phyloP scores from a whole-genome alignment of 179 eudicot genomes.

The Beta corolliflora region DNA sequence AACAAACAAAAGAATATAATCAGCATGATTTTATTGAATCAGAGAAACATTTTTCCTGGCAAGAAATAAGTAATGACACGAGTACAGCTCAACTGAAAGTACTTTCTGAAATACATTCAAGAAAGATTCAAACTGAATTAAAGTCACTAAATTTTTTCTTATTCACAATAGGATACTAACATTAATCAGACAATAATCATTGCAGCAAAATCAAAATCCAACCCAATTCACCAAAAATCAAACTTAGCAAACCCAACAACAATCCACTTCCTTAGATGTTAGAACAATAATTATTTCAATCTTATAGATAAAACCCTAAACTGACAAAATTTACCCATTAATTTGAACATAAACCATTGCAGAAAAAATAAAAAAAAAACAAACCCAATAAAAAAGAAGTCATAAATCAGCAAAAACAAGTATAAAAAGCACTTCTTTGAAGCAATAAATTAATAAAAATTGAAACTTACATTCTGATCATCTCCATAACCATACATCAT shows the following conservation, averaged over 20 bases:
- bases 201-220: neutral
- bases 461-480: slow-evolving; percentile 67
- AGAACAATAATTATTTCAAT: neutral
- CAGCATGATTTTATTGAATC: neutral
- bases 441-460: neutral
- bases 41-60: neutral
- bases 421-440: slow-evolving; percentile 5
- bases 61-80: neutral
- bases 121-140: neutral
- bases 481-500: slow-evolving; percentile 99
- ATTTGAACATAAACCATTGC: neutral
- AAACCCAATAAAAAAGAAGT: slow-evolving; percentile 1
- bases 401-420: slow-evolving; percentile 6
- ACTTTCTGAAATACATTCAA: neutral
- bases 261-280: neutral
- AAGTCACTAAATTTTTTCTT: neutral
- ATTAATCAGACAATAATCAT: neutral
- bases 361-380: neutral
- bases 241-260: neutral
- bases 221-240: neutral
- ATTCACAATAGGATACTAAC: neutral
- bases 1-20: neutral
- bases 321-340: too few relatives aligned
- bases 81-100: neutral
- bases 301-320: neutral